Conservation (phyloP, 108 stramenopile species). For the Cyclotella choctawhatcheeana region DNA sequence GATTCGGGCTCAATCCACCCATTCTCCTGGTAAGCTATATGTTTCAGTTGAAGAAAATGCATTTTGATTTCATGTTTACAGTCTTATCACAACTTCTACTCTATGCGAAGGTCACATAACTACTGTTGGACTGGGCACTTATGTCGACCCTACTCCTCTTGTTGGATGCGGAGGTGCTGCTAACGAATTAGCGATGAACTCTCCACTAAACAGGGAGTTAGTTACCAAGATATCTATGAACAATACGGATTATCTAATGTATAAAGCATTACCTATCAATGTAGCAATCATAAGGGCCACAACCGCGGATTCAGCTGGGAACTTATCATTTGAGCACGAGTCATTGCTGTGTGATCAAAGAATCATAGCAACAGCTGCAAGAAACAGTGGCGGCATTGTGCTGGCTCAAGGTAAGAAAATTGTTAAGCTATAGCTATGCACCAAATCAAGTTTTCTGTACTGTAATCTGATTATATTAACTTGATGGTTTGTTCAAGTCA, state of each 20-base stretch:
- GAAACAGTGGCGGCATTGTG: slow-evolving; percentile 74
- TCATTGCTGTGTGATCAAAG: slow-evolving; percentile 68
- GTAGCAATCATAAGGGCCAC: slow-evolving; percentile 85
- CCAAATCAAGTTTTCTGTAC: no score
- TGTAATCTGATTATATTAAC: no score
- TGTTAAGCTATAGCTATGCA: no score
- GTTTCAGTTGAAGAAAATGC: background rate
- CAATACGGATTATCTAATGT: slow-evolving; percentile 62
- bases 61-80: background rate
- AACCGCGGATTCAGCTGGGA: slow-evolving; percentile 77
- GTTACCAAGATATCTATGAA: slow-evolving; percentile 55
- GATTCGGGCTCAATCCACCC: slow-evolving; percentile 80
- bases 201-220: slow-evolving; percentile 57
- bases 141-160: slow-evolving; percentile 68
- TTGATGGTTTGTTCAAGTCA: no score
- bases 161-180: slow-evolving; percentile 61
- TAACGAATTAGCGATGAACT: slow-evolving; percentile 57
- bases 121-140: slow-evolving; percentile 79
- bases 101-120: slow-evolving; percentile 82
- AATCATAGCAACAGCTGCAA: slow-evolving; percentile 73
- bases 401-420: no score
- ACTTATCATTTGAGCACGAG: slow-evolving; percentile 79
- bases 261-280: slow-evolving; percentile 82
- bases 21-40: slow-evolving; percentile 57
- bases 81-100: background rate